Evolutionary conservation across 2,329 filamentous ascomycete genomes (phyloP).

Genomic region (Talaromyces albobiverticillius): DNA sequence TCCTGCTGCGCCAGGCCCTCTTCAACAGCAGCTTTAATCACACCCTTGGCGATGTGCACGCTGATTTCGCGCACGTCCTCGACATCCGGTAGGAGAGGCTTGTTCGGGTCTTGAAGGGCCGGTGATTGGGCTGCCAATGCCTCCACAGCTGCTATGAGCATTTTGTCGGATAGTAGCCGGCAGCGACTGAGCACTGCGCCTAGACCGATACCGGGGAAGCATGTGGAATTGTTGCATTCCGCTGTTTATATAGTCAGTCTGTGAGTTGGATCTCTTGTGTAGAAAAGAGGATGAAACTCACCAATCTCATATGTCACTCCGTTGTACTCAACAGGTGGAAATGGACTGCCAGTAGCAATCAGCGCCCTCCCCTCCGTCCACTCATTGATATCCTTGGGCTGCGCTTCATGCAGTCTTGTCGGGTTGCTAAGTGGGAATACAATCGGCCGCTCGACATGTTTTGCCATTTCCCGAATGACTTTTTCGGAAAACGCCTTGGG

Average conservation of each 20-base stretch:
- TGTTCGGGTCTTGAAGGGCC: constrained; percentile 61
- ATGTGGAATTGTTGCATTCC: constrained; percentile 86
- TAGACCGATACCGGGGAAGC: constrained; percentile 82
- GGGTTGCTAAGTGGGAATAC: constrained; percentile 83
- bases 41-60: constrained; percentile 65
- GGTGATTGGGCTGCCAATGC: constrained; percentile 71
- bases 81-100: constrained; percentile 73
- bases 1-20: constrained; percentile 66
- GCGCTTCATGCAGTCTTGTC: constrained; percentile 77
- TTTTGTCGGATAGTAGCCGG: constrained; percentile 66
- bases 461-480: constrained; percentile 71
- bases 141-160: constrained; percentile 77
- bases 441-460: constrained; percentile 69
- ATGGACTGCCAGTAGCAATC: constrained; percentile 80
- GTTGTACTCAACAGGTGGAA: constrained; percentile 65
- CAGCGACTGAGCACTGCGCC: constrained; percentile 71
- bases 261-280: too few relatives aligned
- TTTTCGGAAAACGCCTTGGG: constrained; percentile 73
- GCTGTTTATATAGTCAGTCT: constrained; percentile 44
- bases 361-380: constrained; percentile 79
- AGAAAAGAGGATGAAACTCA: constrained; percentile 25
- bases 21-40: constrained; percentile 68
- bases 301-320: constrained; percentile 55
- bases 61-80: constrained; percentile 71
- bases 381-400: constrained; percentile 68